Base-by-base conservation (phyloP, 768 basidiomycete species). In the Lactarius trivialis region DNA sequence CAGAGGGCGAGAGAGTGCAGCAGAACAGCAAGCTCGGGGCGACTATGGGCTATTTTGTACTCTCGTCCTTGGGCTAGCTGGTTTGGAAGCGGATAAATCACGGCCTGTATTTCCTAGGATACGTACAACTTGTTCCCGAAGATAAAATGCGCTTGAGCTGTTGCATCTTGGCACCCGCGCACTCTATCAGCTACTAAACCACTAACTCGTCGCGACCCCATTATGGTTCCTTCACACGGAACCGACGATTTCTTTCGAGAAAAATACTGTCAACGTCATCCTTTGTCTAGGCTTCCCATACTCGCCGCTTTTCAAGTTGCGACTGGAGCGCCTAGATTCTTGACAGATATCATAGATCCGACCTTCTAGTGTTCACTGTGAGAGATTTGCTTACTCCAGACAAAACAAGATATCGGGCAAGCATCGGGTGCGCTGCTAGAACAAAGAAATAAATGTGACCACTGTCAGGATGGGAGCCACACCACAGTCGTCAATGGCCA, bases 81-180 rank as follows among this genome's bases (percentile, higher is more conserved):
- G 50, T 7, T 55, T 30, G 30, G 30, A 60, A 57, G 34, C 64
- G 64, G 64, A 63, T 34, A 54, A 65, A 63, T 55, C 61, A 32
- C 61, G 61, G 64, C 36, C 14, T 43, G 55, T 65, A 36, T 56
- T 55, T 63, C 56, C 52, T 52, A 54, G 52, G 61, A 49, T 49
- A 48, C 41, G 28, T 21, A 45, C 41, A 48, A 24, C 45, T 24
- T 48, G 45, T 48, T 32, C 51, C 51, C 51, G 51, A 28, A 52
- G 28, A 48, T 48, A 24, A 48, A 14, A 45, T 43, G 8, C 43
- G 21, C n/a, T 14, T 36, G 36, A 12, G 11, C 2, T 11, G 12
- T n/a, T 12, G 43, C 43, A 21, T 21, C 43, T 24, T 37, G 33
- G 48, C 57, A 50, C 57, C 48, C 37, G 48, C 57, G 30, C 33